phyloP scores from a whole-genome alignment of 192 early-diverging fungal species.

The Endogone sp. region DNA sequence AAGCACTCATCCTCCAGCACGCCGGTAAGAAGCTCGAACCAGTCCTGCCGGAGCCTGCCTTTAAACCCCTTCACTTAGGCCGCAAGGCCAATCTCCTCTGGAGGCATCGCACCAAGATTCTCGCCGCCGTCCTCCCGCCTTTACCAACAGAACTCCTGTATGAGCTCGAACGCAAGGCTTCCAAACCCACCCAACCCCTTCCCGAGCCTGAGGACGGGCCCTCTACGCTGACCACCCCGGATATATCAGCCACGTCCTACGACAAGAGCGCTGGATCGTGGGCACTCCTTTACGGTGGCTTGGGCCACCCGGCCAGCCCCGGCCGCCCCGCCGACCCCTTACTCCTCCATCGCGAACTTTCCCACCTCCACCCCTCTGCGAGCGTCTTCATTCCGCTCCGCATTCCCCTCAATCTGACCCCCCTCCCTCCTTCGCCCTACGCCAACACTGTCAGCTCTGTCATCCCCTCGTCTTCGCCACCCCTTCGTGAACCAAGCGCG shows the following conservation, averaged over 20 bases:
- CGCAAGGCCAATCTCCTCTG: constrained; percentile 32
- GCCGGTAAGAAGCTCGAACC: constrained; percentile 11
- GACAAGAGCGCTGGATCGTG: too few relatives aligned
- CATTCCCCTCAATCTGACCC: not conserved
- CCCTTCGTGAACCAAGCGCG: not conserved
- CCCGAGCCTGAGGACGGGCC: not conserved
- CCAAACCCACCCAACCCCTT: not conserved
- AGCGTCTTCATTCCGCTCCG: not conserved
- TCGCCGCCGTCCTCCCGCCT: constrained; percentile 6
- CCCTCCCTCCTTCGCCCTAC: not conserved
- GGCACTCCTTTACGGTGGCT: not conserved
- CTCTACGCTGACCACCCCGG: too few relatives aligned
- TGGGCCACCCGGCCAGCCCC: not conserved
- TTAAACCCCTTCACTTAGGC: constrained; percentile 28
- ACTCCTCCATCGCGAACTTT: not conserved
- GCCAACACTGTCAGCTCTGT: too few relatives aligned
- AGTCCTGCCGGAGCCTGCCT: constrained; percentile 14
- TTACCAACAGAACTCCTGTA: constrained; percentile 21
- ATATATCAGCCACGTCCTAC: too few relatives aligned
- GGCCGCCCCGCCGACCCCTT: not conserved
- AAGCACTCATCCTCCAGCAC: not conserved
- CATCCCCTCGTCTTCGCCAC: not conserved
- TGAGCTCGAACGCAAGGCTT: constrained; percentile 23
- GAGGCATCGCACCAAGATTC: constrained; percentile 22
- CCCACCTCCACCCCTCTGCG: not conserved